Evolutionary conservation across 352 stramenopile species (phyloP), one percentile per base, ranked within the genome.

Genomic region (Phytophthora megakarya): DNA sequence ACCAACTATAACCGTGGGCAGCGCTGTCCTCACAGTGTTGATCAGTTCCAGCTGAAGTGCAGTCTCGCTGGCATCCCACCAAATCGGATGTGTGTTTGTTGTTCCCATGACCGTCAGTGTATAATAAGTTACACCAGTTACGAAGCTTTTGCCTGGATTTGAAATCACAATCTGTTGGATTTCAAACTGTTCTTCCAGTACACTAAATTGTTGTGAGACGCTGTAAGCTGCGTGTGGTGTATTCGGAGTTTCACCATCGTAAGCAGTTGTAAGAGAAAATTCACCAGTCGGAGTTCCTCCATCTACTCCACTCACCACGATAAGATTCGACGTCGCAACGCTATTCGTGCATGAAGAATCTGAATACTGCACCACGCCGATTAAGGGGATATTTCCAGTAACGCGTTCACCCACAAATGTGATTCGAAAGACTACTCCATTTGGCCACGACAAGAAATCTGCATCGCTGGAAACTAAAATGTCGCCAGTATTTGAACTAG

Each of bases 101-200:
- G 59, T 37, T 4, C 58, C 54, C 3, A 57, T 37, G 13, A 90
- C 37, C 8, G 66, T 67, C 0, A 92, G 54, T 22, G 52, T 75
- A 33, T 92, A 92, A 5, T 45, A n/a, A n/a, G n/a, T 81, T 15
- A 64, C 76, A 3, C 21, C 54, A 16, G 47, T 38, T 3, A 49
- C 64, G 0, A 92, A 82, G 33, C 76, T 61, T 19, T 65, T 84
- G 2, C 50, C 56, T 1, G 67, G 53, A 55, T 92, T 91, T 4
- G 35, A 60, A 1, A 92, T 68, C 2, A 73, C 62, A 7, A 95
- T 63, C 21, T 81, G 74, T 44, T 93, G 78, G 7, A 92, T 62
- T 38, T 90, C 81, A 52, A 92, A 89, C 39, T 85, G 78, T 46
- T 93, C 83, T 23, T 74, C 73, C 64, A 86, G 72, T 6, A 95